Evolutionary conservation across 768 basidiomycete genomes (phyloP).

Genomic region (Tylopilus plumbeoviolaceoides): DNA sequence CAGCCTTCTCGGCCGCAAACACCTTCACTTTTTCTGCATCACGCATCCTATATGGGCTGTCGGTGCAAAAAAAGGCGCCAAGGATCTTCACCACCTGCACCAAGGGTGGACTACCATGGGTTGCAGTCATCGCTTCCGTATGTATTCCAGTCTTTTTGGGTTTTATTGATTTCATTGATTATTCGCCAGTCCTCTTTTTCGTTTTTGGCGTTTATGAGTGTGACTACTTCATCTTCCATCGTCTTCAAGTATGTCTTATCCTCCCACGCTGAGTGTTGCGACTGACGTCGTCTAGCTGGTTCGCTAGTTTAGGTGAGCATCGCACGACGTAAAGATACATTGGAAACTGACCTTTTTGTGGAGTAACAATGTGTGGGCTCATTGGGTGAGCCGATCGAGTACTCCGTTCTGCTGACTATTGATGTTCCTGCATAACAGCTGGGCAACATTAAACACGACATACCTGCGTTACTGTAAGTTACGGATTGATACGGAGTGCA

Average conservation of each 20-base stretch:
- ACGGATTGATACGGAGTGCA: conserved; percentile 30
- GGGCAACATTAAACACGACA: conserved; percentile 66
- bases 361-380: conserved; percentile 60
- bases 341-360: neutral
- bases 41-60: conserved; percentile 42
- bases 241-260: conserved; percentile 21
- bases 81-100: conserved; percentile 45
- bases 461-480: conserved; percentile 67
- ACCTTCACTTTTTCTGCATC: conserved; percentile 38
- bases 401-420: conserved; percentile 40
- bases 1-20: conserved; percentile 70
- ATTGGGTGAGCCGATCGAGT: conserved; percentile 28
- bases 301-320: conserved; percentile 53
- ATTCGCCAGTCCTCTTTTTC: conserved; percentile 35
- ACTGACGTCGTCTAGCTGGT: conserved; percentile 45
- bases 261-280: conserved; percentile 15
- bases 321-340: neutral
- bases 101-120: conserved; percentile 47
- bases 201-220: conserved; percentile 61
- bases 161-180: conserved; percentile 9
- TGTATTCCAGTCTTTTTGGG: conserved; percentile 1
- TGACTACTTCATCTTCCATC: conserved; percentile 49
- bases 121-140: conserved; percentile 31
- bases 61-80: conserved; percentile 49
- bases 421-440: conserved; percentile 46